These are phyloP conservation scores for Exophiala sp. DNA, from an alignment of 2,329 filamentous ascomycete genomes.

Conservation along the genomic window DNA sequence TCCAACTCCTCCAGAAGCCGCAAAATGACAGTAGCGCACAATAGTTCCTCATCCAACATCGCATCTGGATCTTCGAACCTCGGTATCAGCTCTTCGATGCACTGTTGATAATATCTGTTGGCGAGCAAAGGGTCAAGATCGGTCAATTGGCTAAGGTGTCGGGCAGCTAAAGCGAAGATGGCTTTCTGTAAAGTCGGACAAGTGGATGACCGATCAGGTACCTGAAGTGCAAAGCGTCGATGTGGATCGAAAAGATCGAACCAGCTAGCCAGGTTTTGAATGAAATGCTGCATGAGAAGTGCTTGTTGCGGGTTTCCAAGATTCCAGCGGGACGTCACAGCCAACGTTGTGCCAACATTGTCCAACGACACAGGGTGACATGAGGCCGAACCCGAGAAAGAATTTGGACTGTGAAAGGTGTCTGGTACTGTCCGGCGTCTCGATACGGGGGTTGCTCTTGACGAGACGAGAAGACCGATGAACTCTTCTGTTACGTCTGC, in stretches of 20 bases:
- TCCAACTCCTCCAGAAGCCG: conserved; percentile 29
- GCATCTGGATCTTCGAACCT: conserved; percentile 4
- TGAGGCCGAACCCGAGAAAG: too few relatives aligned
- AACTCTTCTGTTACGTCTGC: too few relatives aligned
- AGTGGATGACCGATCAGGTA: neutral
- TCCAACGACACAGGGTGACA: too few relatives aligned
- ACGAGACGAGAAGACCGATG: too few relatives aligned
- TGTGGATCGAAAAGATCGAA: conserved; percentile 8
- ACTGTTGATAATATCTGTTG: conserved; percentile 7
- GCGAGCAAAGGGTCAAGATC: conserved; percentile 2
- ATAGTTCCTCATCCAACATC: conserved; percentile 22
- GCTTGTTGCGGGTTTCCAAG: too few relatives aligned
- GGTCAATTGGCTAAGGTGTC: conserved; percentile 1
- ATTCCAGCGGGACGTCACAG: too few relatives aligned
- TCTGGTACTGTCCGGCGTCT: too few relatives aligned
- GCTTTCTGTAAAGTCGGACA: conserved; percentile 4
- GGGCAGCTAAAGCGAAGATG: conserved; percentile 6
- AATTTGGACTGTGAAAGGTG: too few relatives aligned
- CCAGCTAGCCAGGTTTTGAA: conserved; percentile 8
- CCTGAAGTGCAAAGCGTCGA: conserved; percentile 5
- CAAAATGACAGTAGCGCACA: conserved; percentile 29
- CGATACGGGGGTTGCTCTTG: too few relatives aligned
- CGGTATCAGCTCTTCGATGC: conserved; percentile 10
- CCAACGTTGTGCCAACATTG: too few relatives aligned
- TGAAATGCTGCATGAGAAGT: conserved; percentile 11